Conservation (phyloP, 2,329 filamentous ascomycete species). For the Fusarium penzigii region DNA sequence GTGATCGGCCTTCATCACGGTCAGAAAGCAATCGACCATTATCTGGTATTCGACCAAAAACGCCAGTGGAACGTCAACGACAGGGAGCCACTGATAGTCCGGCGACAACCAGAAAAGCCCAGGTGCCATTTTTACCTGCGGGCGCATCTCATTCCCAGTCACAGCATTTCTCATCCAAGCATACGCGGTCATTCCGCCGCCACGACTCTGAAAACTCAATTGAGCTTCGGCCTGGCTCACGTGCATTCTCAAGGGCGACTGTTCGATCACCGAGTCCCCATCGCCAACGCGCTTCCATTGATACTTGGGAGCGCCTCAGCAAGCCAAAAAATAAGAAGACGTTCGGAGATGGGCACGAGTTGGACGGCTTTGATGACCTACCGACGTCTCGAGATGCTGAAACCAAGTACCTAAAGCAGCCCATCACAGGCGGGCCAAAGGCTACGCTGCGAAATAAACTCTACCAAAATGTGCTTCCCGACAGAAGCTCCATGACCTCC, state of each 20-base stretch:
- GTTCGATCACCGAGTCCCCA: conserved; percentile 63
- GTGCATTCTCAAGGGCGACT: conserved; percentile 58
- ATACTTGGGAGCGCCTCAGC: conserved; percentile 66
- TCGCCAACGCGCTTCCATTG: conserved; percentile 47
- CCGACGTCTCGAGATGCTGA: conserved; percentile 84
- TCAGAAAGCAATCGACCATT: conserved; percentile 53
- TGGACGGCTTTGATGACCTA: conserved; percentile 92
- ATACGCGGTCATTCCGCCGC: conserved; percentile 70
- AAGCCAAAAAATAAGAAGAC: conserved; percentile 58
- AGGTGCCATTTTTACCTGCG: conserved; percentile 76
- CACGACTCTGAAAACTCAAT: conserved; percentile 76
- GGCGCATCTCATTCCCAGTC: conserved; percentile 73
- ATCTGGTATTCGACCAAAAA: conserved; percentile 64
- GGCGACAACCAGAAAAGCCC: conserved; percentile 58
- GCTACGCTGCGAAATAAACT: conserved; percentile 58
- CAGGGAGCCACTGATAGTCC: conserved; percentile 50
- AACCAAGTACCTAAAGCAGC: conserved; percentile 79
- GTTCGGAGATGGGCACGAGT: conserved; percentile 91
- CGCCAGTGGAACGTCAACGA: conserved; percentile 65
- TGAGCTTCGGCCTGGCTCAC: conserved; percentile 58
- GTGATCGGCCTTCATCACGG: conserved; percentile 62
- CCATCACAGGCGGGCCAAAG: conserved; percentile 69
- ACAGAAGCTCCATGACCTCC: conserved; percentile 54
- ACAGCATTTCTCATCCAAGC: conserved; percentile 75
- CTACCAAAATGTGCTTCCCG: conserved; percentile 56